A percentile compares a stretch with the other conserved stretches of the same genome.
phyloP scores from a whole-genome alignment of 495 filamentous ascomycete species.

The Pseudevernia furfuracea region DNA sequence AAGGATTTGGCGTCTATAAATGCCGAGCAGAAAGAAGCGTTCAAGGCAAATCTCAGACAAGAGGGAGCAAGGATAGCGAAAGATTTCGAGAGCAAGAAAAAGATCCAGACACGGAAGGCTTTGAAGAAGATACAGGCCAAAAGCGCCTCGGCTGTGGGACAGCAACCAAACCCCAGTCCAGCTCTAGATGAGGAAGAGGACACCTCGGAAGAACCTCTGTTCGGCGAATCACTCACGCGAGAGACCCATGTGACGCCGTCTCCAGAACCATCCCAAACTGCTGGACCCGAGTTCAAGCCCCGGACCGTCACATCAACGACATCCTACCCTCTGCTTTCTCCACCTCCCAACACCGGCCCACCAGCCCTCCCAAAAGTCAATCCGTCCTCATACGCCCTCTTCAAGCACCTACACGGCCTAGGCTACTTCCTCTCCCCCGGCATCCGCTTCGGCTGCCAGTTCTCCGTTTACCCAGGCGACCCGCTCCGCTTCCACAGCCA shows the following conservation, averaged over 20 bases:
- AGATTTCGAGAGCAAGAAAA: slow-evolving; percentile 35
- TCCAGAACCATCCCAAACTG: slow-evolving; percentile 13
- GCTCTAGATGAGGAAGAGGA: slow-evolving; percentile 24
- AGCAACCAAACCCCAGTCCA: slow-evolving; percentile 15
- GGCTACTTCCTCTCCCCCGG: slow-evolving; percentile 88
- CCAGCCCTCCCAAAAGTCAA: slow-evolving; percentile 20
- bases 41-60: slow-evolving; percentile 25
- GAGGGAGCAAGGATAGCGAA: slow-evolving; percentile 42
- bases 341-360: slow-evolving; percentile 45
- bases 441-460: slow-evolving; percentile 88
- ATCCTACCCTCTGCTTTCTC: slow-evolving; percentile 45
- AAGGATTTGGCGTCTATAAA: slow-evolving; percentile 33
- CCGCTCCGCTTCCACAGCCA: slow-evolving; percentile 91
- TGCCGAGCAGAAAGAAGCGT: slow-evolving; percentile 17
- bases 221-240: slow-evolving; percentile 29
- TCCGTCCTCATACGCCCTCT: slow-evolving; percentile 50
- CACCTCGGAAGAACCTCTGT: slow-evolving; percentile 37
- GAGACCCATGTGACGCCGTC: slow-evolving; percentile 24
- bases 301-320: slow-evolving; percentile 53
- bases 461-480: slow-evolving; percentile 90
- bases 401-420: slow-evolving; percentile 64
- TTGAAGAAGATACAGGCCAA: slow-evolving; percentile 36
- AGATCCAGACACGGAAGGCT: slow-evolving; percentile 34
- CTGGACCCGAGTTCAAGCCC: slow-evolving; percentile 18
- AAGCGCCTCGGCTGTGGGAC: not conserved